Evolutionary conservation across 2,329 filamentous ascomycete species (phyloP).

Genomic region (Cladosporium sp.): DNA sequence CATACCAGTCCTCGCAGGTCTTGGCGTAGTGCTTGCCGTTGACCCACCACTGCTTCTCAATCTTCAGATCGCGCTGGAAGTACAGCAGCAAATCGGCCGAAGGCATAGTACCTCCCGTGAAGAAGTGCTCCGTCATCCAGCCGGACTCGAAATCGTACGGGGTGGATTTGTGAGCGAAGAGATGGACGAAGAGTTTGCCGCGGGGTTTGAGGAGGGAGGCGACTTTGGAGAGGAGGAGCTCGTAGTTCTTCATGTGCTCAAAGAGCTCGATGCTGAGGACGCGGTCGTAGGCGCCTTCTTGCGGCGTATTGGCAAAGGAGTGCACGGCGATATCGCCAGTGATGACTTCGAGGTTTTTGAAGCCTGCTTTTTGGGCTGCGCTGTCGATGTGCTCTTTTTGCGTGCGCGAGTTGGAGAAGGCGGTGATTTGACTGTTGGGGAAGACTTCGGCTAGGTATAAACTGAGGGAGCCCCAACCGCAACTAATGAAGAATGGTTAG

Average conservation of each 20-base stretch:
- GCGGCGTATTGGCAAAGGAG: constrained; percentile 51
- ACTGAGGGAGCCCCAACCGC: constrained; percentile 64
- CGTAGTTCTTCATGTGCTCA: constrained; percentile 75
- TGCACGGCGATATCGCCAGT: constrained; percentile 65
- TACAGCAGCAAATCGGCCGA: constrained; percentile 62
- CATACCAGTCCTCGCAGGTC: constrained; percentile 67
- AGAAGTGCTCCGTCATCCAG: constrained; percentile 73
- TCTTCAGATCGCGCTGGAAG: constrained; percentile 59
- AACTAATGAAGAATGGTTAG: constrained; percentile 40
- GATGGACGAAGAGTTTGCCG: constrained; percentile 67
- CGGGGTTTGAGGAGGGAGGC: constrained; percentile 54
- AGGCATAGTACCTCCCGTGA: constrained; percentile 70
- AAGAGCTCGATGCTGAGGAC: constrained; percentile 69
- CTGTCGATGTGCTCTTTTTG: constrained; percentile 65
- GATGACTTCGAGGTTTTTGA: constrained; percentile 60
- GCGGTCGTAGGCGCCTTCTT: constrained; percentile 51
- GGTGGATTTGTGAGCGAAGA: constrained; percentile 61
- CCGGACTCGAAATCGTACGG: constrained; percentile 68
- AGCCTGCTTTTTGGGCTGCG: constrained; percentile 51
- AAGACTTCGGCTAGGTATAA: constrained; percentile 64
- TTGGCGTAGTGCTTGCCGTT: constrained; percentile 64
- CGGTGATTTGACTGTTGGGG: constrained; percentile 59
- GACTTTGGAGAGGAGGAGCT: constrained; percentile 62
- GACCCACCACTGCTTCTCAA: constrained; percentile 67
- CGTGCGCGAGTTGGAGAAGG: constrained; percentile 66